These are phyloP conservation scores for Allodekkera sacchari DNA, from an alignment of 805 yeast species.

Conservation along the genomic window DNA sequence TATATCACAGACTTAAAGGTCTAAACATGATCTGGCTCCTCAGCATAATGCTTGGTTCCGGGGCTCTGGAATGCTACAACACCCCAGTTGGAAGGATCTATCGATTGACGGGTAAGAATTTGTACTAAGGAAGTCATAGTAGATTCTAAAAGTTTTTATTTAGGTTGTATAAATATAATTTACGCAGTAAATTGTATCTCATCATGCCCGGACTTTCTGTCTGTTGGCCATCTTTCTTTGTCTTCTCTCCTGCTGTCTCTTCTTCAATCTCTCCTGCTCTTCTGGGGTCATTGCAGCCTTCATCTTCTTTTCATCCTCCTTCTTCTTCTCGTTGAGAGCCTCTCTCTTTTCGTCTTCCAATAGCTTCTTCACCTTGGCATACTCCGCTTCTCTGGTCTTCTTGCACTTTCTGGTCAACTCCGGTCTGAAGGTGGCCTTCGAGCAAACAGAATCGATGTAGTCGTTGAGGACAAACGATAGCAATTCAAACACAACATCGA, in stretches of 20 bases:
- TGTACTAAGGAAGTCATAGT: slow-evolving; percentile 3
- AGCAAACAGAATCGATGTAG: slow-evolving; percentile 21
- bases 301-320: slow-evolving; percentile 58
- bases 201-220: slow-evolving; percentile 36
- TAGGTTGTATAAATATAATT: background rate
- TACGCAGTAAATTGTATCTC: background rate
- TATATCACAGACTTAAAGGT: slow-evolving; percentile 42
- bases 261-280: slow-evolving; percentile 71
- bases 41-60: slow-evolving; percentile 44
- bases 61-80: slow-evolving; percentile 41
- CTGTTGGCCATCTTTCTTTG: slow-evolving; percentile 64
- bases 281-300: slow-evolving; percentile 63
- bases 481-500: slow-evolving; percentile 45
- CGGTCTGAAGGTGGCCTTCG: slow-evolving; percentile 50
- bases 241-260: slow-evolving; percentile 73
- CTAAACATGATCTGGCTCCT: slow-evolving; percentile 40
- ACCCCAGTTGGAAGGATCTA: slow-evolving; percentile 49
- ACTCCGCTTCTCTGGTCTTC: slow-evolving; percentile 70
- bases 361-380: slow-evolving; percentile 59
- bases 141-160: background rate
- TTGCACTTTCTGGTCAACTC: slow-evolving; percentile 72
- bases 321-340: slow-evolving; percentile 58
- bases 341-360: slow-evolving; percentile 61
- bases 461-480: slow-evolving; percentile 48
- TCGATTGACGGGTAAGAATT: slow-evolving; percentile 34